These are phyloP conservation scores for Nitzschia putrida DNA, from an alignment of 108 stramenopile species.

Conservation along the genomic window DNA sequence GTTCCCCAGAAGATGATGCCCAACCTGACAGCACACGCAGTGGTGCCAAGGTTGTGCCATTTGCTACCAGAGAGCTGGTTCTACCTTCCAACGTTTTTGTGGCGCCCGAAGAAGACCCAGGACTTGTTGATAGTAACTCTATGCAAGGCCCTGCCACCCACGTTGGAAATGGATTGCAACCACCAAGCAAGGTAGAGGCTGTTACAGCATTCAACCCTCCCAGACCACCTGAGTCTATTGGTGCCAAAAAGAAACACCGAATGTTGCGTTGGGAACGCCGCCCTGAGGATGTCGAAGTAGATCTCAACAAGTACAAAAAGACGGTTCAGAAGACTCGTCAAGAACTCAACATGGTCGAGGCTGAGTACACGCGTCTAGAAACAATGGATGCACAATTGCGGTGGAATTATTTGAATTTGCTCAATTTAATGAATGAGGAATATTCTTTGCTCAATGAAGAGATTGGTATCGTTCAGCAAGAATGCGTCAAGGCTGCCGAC, in stretches of 20 bases:
- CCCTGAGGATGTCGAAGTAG: slow-evolving; percentile 75
- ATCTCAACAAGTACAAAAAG: slow-evolving; percentile 74
- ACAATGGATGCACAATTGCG: slow-evolving; percentile 59
- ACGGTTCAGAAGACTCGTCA: slow-evolving; percentile 75
- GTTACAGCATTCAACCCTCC: slow-evolving; percentile 83
- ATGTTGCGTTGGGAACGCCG: slow-evolving; percentile 80
- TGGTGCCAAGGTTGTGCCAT: slow-evolving; percentile 11
- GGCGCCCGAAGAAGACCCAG: slow-evolving; percentile 20
- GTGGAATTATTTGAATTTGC: slow-evolving; percentile 61
- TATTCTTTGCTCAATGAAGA: slow-evolving; percentile 50
- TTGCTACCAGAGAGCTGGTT: slow-evolving; percentile 12
- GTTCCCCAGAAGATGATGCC: slow-evolving; percentile 40
- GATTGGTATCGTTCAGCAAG: slow-evolving; percentile 39
- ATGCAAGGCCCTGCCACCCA: slow-evolving; percentile 7
- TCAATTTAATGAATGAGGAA: slow-evolving; percentile 59
- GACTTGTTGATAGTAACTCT: slow-evolving; percentile 8
- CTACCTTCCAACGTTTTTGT: slow-evolving; percentile 48
- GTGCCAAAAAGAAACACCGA: slow-evolving; percentile 75
- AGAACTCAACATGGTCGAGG: slow-evolving; percentile 61
- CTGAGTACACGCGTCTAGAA: slow-evolving; percentile 62
- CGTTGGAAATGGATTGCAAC: slow-evolving; percentile 30
- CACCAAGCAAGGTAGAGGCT: slow-evolving; percentile 64
- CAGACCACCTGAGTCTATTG: slow-evolving; percentile 82
- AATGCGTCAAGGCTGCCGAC: slow-evolving; percentile 68
- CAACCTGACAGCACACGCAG: slow-evolving; percentile 31